Base-by-base conservation (phyloP, 73 alveolate species). In the Effrenium voratum region DNA sequence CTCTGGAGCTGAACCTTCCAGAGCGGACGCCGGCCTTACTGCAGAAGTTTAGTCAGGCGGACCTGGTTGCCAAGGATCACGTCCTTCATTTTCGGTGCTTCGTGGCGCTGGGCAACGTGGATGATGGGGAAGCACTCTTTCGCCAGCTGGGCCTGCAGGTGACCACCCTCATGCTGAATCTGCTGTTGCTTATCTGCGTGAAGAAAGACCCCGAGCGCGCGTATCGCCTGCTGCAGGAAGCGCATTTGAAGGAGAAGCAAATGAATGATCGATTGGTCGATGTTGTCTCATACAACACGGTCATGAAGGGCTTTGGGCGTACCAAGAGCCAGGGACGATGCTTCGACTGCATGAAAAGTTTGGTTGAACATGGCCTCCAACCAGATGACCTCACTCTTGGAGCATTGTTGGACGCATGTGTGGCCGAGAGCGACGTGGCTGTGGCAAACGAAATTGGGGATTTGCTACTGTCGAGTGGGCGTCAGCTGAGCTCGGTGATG, bases 31-130 rank as follows among this genome's bases (percentile, higher is more conserved):
- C 76, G 52, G 73, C 55, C 6, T 40, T 82, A 32, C 59, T 82
- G 40, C 49, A 49, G 92, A 82, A 47, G 92, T 82, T 47, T 38
- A 82, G 92, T 75, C 44, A 82, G 92, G 93, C 73, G 1, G 30
- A 57, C 34, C 45, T 82, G 50, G 24, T 13, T 19, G 43, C 93
- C 32, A 84, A 86, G 66, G 94, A 86, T 46, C 63, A 86, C 36
- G 46, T 86, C 16, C 52, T 86, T 34, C 94, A 86, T 36, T 86
- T 86, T 46, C 94, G 94, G 19, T 86, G 94, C 94, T 82, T 49
- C 76, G 76, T 82, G 50, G 77, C 46, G 50, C 36, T 50, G 55
- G 76, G 76, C 38, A 36, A 47, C 50, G 94, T 47, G 38, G 38
- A 86, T 8, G 94, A 57, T 16, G 94, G 83, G 8, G 55, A 40